A percentile compares a stretch with the other conserved stretches of the same genome.
Evolutionary conservation across 768 basidiomycete species (phyloP).

Genomic region (Tylopilus vinaceipallidus): DNA sequence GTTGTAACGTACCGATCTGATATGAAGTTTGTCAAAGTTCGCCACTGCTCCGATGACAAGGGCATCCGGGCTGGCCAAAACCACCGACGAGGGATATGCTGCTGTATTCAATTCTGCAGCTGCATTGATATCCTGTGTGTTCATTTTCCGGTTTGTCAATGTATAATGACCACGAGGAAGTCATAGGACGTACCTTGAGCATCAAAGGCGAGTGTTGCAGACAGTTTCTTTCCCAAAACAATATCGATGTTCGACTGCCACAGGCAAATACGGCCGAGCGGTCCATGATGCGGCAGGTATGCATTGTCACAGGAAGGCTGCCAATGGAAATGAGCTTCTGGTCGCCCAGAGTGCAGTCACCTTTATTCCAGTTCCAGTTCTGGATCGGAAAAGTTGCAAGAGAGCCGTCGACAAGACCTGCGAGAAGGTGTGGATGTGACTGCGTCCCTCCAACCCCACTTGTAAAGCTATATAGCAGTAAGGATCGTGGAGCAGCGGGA

Average conservation of each 20-base stretch:
- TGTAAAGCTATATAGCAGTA: conserved; percentile 62
- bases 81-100: conserved; percentile 50
- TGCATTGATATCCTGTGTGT: conserved; percentile 49
- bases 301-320: conserved; percentile 60
- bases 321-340: conserved; percentile 66
- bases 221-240: conserved; percentile 65
- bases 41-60: conserved; percentile 65
- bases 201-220: conserved; percentile 69
- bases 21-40: conserved; percentile 75
- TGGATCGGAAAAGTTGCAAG: conserved; percentile 54
- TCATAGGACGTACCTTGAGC: conserved; percentile 49
- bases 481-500: conserved; percentile 42
- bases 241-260: conserved; percentile 65
- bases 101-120: conserved; percentile 49
- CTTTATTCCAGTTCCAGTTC: no score
- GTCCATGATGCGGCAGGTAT: conserved; percentile 52
- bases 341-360: conserved; percentile 40
- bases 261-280: conserved; percentile 63
- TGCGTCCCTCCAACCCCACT: conserved; percentile 34
- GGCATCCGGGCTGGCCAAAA: conserved; percentile 52
- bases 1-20: conserved; percentile 58
- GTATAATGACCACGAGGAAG: background rate
- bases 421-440: conserved; percentile 58
- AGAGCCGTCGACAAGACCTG: conserved; percentile 75
- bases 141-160: conserved; percentile 3